These are phyloP conservation scores for Crotalaria pallida DNA, from an alignment of 306 rosid species.

Conservation along the genomic window DNA sequence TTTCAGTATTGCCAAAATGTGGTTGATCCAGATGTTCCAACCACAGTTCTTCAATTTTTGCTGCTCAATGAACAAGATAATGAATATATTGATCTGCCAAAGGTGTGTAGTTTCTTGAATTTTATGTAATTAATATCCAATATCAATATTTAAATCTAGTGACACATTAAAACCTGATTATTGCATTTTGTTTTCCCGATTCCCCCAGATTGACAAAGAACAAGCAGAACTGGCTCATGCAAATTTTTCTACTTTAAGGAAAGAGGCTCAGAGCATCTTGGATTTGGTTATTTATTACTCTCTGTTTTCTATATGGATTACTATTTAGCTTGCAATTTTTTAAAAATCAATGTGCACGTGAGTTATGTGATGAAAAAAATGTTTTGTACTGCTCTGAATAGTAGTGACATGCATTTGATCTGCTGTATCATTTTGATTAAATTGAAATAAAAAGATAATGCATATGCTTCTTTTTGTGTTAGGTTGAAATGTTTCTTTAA, in stretches of 20 bases:
- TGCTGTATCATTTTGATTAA: not conserved
- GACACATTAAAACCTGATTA: not conserved
- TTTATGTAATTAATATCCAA: not conserved
- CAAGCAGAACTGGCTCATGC: constrained; percentile 82
- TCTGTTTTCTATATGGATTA: not conserved
- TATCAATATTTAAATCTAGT: not conserved
- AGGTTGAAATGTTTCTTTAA: not conserved
- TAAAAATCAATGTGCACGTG: not conserved
- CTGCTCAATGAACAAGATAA: constrained; percentile 75
- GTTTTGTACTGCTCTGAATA: not conserved
- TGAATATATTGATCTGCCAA: constrained; percentile 82
- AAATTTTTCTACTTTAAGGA: constrained; percentile 79
- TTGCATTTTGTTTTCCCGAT: not conserved
- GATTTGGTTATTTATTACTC: constrained; percentile 58
- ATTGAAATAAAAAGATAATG: not conserved
- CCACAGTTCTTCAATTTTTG: constrained; percentile 76
- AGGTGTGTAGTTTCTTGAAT: constrained; percentile 52
- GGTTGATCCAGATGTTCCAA: constrained; percentile 87
- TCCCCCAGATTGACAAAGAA: constrained; percentile 70
- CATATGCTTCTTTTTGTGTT: not conserved
- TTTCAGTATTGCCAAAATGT: constrained; percentile 90
- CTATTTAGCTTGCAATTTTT: not conserved
- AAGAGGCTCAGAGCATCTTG: constrained; percentile 79
- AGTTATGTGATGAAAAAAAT: not conserved
- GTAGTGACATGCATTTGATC: not conserved